phyloP scores from a whole-genome alignment of 1,284 basidiomycete genomes.

The Kwoniella shivajii region DNA sequence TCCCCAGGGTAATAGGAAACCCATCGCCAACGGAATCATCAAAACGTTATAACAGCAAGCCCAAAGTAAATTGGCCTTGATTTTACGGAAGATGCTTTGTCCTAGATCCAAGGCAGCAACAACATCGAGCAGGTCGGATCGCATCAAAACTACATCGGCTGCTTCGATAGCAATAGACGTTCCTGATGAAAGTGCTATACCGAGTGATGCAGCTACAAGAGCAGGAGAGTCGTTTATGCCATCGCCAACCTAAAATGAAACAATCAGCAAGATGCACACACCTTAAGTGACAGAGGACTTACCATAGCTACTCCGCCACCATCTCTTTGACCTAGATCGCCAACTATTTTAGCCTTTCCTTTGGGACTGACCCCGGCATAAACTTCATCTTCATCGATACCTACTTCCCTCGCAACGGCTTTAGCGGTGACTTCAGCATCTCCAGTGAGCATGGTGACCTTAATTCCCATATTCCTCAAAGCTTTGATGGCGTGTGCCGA shows the following conservation, averaged over 20 bases:
- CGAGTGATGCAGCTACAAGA: slow-evolving; percentile 89
- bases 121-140: slow-evolving; percentile 91
- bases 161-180: slow-evolving; percentile 97
- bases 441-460: slow-evolving; percentile 88
- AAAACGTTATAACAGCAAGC: slow-evolving; percentile 91
- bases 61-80: slow-evolving; percentile 82
- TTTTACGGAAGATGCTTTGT: slow-evolving; percentile 83
- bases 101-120: slow-evolving; percentile 93
- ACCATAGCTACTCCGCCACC: slow-evolving; percentile 85
- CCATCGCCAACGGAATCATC: slow-evolving; percentile 99
- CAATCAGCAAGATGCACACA: not conserved
- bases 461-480: slow-evolving; percentile 80
- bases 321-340: slow-evolving; percentile 66
- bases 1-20: slow-evolving; percentile 87
- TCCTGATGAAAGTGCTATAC: slow-evolving; percentile 92
- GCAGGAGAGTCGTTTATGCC: slow-evolving; percentile 99
- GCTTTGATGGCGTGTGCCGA: slow-evolving; percentile 77
- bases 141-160: slow-evolving; percentile 96
- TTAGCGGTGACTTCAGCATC: slow-evolving; percentile 79
- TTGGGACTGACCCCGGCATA: slow-evolving; percentile 89
- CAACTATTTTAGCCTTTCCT: slow-evolving; percentile 81
- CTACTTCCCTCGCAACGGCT: slow-evolving; percentile 83
- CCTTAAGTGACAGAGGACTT: slow-evolving; percentile 32
- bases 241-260: slow-evolving; percentile 77
- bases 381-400: slow-evolving; percentile 75